phyloP scores from a whole-genome alignment of 345 rosid species.

The Camelina hispida region DNA sequence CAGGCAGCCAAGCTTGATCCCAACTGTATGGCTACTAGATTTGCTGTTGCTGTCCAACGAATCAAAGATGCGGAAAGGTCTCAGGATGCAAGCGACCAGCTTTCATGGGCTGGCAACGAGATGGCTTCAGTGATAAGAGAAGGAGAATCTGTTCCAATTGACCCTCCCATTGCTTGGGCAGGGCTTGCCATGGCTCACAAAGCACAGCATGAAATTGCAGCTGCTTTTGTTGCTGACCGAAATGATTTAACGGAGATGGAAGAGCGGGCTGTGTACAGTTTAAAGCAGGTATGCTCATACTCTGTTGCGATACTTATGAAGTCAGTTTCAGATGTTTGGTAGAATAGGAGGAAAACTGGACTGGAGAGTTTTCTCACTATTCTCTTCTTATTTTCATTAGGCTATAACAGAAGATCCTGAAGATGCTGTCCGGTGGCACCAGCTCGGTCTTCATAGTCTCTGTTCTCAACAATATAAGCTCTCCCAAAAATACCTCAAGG shows the following conservation, averaged over 20 bases:
- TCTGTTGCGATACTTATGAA: constrained; percentile 16
- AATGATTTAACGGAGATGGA: constrained; percentile 68
- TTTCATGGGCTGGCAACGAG: constrained; percentile 93
- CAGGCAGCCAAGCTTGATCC: constrained; percentile 96
- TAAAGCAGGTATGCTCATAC: constrained; percentile 71
- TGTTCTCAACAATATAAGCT: constrained; percentile 72
- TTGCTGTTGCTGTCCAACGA: constrained; percentile 89
- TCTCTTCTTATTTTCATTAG: constrained; percentile 33
- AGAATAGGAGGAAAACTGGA: background rate
- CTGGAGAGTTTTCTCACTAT: too few relatives aligned
- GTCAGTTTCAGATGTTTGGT: constrained; percentile 10
- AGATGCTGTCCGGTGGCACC: constrained; percentile 89
- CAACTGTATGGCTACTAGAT: constrained; percentile 91
- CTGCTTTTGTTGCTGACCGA: constrained; percentile 71
- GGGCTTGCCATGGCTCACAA: constrained; percentile 96
- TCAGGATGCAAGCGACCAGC: constrained; percentile 88
- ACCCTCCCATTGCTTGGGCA: constrained; percentile 84
- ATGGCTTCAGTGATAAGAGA: constrained; percentile 96
- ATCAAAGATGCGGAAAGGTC: constrained; percentile 93
- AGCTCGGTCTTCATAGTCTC: constrained; percentile 91
- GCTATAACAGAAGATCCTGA: constrained; percentile 78
- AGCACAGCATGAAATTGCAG: constrained; percentile 85
- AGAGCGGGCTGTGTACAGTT: constrained; percentile 75
- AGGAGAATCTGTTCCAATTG: constrained; percentile 81
- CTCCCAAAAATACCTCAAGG: constrained; percentile 89